Base-by-base conservation (phyloP, 257 asterid genomes). In the Solanum chilense region DNA sequence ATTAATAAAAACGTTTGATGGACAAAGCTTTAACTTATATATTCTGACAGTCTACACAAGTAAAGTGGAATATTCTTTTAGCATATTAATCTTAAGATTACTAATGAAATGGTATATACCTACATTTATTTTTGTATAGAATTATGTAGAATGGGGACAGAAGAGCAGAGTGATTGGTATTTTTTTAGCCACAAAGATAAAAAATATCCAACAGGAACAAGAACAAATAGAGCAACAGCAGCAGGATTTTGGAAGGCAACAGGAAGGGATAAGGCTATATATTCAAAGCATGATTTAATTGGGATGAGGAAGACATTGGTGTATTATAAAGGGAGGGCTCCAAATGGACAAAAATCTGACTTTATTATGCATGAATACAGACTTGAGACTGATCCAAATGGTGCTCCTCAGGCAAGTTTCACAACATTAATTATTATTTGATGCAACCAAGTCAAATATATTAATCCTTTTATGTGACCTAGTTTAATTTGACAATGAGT, bases 221-320 rank as follows among this genome's bases (percentile, higher is more conserved):
- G 99, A 64, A 96, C 98, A 20, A 96, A 96, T 91, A 88, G 99
- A 83, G 99, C 99, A 14, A 96, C 99, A 1, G 91, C 95, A 2
- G 98, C 99, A 2, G 99, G 99, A 12, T 96, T 96, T n/a, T 96
- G 99, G 99, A 96, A 96, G 85, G 99, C 99, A 45, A 96, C 99
- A 0, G 99, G 99, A 7, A 90, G 99, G 33, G 99, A 96, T 78
- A 96, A 96, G 91, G 97, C 99, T 69, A 95, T 96, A 66, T 96
- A 95, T 70, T 93, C 97, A 9, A 96, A 94, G 93, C 95, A 92
- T 20, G 98, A 94, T 52, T 88, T 96, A 42, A 91, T 96, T 82
- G 99, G 99, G 14, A 95, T 96, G 99, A 93, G 99, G 86, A 96
- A 96, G 77, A 96, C 99, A 18, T 89, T 96, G 60, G 99, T 96